phyloP scores from a whole-genome alignment of 1,139 yeast species.

The Suhomyces wounanorum region DNA sequence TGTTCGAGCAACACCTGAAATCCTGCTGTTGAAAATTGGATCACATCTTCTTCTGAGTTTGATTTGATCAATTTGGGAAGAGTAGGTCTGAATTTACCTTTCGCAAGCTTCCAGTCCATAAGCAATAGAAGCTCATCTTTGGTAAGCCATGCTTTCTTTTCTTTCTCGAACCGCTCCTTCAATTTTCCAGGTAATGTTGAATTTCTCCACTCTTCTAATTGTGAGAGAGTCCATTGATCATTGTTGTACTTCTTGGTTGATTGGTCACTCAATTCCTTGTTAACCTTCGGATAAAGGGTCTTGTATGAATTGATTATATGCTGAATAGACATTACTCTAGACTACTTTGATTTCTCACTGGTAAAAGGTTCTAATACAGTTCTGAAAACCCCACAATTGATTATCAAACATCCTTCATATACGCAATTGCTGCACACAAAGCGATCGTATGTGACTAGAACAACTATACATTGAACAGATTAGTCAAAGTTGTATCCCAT shows the following conservation, averaged over 20 bases:
- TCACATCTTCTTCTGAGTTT: conserved; percentile 34
- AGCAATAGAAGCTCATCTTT: conserved; percentile 40
- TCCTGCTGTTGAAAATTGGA: conserved; percentile 32
- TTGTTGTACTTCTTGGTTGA: conserved; percentile 21
- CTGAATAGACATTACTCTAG: conserved; percentile 4
- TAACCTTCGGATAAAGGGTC: conserved; percentile 19
- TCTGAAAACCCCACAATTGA: neutral
- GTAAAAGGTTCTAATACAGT: neutral
- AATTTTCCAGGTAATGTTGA: conserved; percentile 29
- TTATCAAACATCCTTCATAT: neutral
- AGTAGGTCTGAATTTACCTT: conserved; percentile 50
- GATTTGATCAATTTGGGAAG: conserved; percentile 44
- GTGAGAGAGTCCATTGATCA: conserved; percentile 28
- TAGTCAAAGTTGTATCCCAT: too few species aligned
- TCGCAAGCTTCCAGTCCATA: conserved; percentile 54
- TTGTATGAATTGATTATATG: conserved; percentile 11
- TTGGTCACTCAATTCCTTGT: conserved; percentile 20
- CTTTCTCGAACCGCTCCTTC: conserved; percentile 20
- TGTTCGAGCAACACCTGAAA: conserved; percentile 26
- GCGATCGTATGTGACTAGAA: too few species aligned
- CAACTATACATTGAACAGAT: too few species aligned
- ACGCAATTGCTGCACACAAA: neutral
- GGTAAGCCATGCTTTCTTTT: conserved; percentile 31
- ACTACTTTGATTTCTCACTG: neutral
- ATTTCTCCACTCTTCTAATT: conserved; percentile 42